Evolutionary conservation across 1,284 basidiomycete genomes (phyloP), one percentile per base, ranked within the genome.

Genomic region (Psilocybe mexicana): DNA sequence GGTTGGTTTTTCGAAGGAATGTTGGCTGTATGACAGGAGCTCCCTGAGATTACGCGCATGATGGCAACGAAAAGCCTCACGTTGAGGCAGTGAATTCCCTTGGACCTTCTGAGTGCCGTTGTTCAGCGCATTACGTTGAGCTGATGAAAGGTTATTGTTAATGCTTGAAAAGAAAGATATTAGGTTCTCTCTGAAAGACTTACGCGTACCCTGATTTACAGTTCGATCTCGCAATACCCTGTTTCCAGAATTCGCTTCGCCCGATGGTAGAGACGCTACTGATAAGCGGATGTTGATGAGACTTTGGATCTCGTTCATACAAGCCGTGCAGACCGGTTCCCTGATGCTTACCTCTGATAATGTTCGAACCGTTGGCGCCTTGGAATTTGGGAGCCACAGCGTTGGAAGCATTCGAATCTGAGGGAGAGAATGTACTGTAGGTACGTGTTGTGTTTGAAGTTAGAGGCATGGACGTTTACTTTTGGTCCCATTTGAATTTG

Each of bases 281-380:
- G 53, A 55, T 59, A 59, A 59, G 58, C 54, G 55, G 45, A 59
- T 55, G 52, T 55, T 45, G 47, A 55, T 52, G 58, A 53, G 58
- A 59, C 58, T 59, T 52, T 47, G 48, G 58, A 43, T 55, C 58
- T 55, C 52, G 58, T 54, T 42, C 51, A 59, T 49, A 59, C 54
- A 49, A 59, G 49, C 58, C 48, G 44, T 59, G 54, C 55, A 59
- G 53, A 52, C 58, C 58, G 47, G 53, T 55, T 43, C 54, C 58
- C 58, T 54, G 58, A 59, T 55, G 58, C 58, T 59, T 55, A 59
- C 58, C 58, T 59, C 54, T 55, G 49, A 55, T 48, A 52, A 59
- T 55, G 54, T 55, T 59, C 54, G 48, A 59, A 59, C 47, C 49
- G 49, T 59, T 55, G 54, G 54, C 48, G 53, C 54, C 54, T 55